Conservation (phyloP, 371 early-diverging fungal genomes). For the Lichtheimia ramosa region DNA sequence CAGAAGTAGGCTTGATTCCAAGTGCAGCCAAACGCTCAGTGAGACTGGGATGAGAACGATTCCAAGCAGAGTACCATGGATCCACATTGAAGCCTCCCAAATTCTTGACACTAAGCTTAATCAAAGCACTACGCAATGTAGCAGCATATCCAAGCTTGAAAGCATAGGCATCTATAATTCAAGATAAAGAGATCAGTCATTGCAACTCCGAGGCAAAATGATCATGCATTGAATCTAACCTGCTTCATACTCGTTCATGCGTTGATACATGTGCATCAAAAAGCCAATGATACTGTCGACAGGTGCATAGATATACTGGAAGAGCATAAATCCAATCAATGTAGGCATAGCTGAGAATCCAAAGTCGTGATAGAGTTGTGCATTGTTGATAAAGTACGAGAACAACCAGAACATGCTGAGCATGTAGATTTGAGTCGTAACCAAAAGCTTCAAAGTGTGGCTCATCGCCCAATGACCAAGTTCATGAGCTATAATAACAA, state of each 20-base stretch:
- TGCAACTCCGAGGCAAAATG: not conserved
- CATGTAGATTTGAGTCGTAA: constrained; percentile 74
- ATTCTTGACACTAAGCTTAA: constrained; percentile 93
- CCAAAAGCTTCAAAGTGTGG: constrained; percentile 81
- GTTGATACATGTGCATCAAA: constrained; percentile 73
- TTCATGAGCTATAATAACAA: constrained; percentile 75
- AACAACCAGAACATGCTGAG: constrained; percentile 87
- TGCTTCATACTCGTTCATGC: constrained; percentile 94
- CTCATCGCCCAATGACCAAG: constrained; percentile 95
- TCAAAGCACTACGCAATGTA: constrained; percentile 77
- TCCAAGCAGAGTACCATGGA: constrained; percentile 88
- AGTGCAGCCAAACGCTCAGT: constrained; percentile 87
- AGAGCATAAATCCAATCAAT: constrained; percentile 87
- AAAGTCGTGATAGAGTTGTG: constrained; percentile 78
- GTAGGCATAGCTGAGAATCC: constrained; percentile 80
- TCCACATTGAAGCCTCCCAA: constrained; percentile 89
- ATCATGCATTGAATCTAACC: constrained; percentile 19
- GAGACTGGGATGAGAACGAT: constrained; percentile 94
- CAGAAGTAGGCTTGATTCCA: constrained; percentile 41
- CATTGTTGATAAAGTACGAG: constrained; percentile 69
- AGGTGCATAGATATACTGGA: constrained; percentile 80
- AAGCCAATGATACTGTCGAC: constrained; percentile 79
- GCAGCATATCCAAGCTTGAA: constrained; percentile 84
- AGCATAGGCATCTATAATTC: constrained; percentile 80
- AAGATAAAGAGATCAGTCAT: not conserved